These are phyloP conservation scores for Alternaria ethzedia DNA, from an alignment of 2,329 filamentous ascomycete species.

Conservation along the genomic window DNA sequence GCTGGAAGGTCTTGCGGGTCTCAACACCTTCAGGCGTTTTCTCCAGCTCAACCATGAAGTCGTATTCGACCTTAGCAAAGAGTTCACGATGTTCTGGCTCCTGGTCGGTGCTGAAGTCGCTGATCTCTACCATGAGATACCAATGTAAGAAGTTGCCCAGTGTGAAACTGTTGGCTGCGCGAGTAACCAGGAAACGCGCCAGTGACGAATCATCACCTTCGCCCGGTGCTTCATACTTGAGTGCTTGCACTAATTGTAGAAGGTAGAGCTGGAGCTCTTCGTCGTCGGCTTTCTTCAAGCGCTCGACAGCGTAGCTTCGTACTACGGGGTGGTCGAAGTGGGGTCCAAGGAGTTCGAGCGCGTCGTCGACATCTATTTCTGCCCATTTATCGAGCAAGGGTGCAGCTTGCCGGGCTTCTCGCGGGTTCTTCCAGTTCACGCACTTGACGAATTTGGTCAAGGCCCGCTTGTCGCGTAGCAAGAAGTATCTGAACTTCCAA, in stretches of 20 bases:
- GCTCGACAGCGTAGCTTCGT: conserved; percentile 89
- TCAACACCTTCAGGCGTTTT: conserved; percentile 73
- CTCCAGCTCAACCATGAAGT: conserved; percentile 91
- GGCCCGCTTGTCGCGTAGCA: conserved; percentile 84
- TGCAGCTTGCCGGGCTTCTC: conserved; percentile 86
- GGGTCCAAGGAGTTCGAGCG: conserved; percentile 89
- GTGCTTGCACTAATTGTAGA: conserved; percentile 90
- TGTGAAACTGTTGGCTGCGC: conserved; percentile 86
- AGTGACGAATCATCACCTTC: conserved; percentile 82
- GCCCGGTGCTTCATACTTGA: conserved; percentile 70
- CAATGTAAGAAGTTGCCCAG: conserved; percentile 96
- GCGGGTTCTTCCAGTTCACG: conserved; percentile 87
- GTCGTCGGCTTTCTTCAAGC: conserved; percentile 89
- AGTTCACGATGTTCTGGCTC: conserved; percentile 78
- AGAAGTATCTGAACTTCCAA: conserved; percentile 96
- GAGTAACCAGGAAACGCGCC: conserved; percentile 84
- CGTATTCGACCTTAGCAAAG: conserved; percentile 91
- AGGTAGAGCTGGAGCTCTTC: conserved; percentile 90
- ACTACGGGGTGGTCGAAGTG: conserved; percentile 89
- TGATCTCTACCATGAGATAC: conserved; percentile 98
- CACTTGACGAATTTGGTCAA: conserved; percentile 98
- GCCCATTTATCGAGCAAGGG: conserved; percentile 93
- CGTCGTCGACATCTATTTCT: conserved; percentile 96
- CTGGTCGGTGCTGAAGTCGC: conserved; percentile 79
- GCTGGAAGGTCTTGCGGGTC: conserved; percentile 75